Base-by-base conservation (phyloP, 2,329 filamentous ascomycete species). In the Fusarium citri region DNA sequence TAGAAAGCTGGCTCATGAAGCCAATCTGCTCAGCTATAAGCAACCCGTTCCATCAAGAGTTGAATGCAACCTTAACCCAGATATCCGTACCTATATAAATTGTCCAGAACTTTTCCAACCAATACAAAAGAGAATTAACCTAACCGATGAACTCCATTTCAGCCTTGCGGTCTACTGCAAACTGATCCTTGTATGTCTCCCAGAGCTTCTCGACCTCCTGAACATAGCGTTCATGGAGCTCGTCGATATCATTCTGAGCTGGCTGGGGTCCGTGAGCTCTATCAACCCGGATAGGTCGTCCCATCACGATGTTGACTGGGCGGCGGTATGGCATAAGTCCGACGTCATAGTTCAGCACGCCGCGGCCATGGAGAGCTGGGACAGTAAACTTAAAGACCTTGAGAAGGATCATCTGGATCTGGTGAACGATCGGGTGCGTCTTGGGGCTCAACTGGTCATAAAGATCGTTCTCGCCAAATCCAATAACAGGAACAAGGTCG, bases 281-380 rank as follows among this genome's bases (percentile, higher is more conserved):
- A 53, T 87, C 82, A 8, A 97, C 91, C 67, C 85, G 84, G 66
- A 98, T 94, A 0, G 95, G 94, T 55, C 88, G 86, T 6, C 95
- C 95, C 16, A 97, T 92, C 15, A 99, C 94, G 49, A 98, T 89
- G 77, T 98, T 96, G 63, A 99, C 84, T 14, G 94, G 91, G 53
- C 91, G 86, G 15, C 96, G 89, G 79, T 98, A 98, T 1, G 96
- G 96, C 93, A 98, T 94, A 74, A 98, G 83, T 6, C 96, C 96
- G 16, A 98, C 93, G 78, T 99, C 96, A 78, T 99, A 98, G 80
- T 99, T 99, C 82, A 98, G 97, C 42, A 98, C 91, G 15, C 95
- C 95, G 26, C 94, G 84, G 5, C 94, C 95, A 78, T 97, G 94
- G 75, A 98, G 92, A 28, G 97, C 87, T 1, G 96, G 94, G 14